A percentile compares a stretch with the other conserved stretches of the same genome.
These are phyloP conservation scores for Dunaliella sp. DNA, from an alignment of 139 green algal species.

Conservation along the genomic window DNA sequence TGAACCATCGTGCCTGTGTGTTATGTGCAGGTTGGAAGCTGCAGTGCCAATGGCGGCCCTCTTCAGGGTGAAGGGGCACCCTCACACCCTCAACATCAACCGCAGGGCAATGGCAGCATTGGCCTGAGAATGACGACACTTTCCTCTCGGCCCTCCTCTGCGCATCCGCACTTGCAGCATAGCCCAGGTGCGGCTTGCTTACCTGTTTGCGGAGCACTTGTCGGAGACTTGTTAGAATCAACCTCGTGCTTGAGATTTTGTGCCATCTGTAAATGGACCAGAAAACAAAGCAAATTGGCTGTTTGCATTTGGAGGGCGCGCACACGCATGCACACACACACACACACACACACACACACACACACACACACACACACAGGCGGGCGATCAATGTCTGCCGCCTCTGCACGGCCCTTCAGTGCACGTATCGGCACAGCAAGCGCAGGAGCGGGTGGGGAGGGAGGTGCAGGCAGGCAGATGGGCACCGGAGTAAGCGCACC, in stretches of 20 bases:
- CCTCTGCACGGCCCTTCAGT: background rate
- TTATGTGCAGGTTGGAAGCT: background rate
- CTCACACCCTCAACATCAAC: background rate
- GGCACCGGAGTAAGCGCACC: constrained; percentile 22
- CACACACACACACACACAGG: no score
- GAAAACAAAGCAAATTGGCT: no score
- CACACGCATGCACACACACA: no score
- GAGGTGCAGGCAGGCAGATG: background rate
- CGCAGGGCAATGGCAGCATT: no score
- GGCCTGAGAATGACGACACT: no score
- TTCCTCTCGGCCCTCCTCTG: background rate
- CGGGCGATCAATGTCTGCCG: background rate
- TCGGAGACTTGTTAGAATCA: no score
- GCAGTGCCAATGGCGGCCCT: background rate
- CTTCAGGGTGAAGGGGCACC: background rate
- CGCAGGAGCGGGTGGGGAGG: background rate
- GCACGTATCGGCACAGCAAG: background rate
- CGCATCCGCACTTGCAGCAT: background rate
- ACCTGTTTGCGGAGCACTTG: background rate
- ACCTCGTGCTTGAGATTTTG: no score
- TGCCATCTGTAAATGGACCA: no score
- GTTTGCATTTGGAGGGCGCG: no score
- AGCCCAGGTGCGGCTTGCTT: background rate
- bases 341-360: no score
- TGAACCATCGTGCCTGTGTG: no score